These are phyloP conservation scores for Trichophyton equinum DNA, from an alignment of 2,329 filamentous ascomycete species.

Conservation along the genomic window DNA sequence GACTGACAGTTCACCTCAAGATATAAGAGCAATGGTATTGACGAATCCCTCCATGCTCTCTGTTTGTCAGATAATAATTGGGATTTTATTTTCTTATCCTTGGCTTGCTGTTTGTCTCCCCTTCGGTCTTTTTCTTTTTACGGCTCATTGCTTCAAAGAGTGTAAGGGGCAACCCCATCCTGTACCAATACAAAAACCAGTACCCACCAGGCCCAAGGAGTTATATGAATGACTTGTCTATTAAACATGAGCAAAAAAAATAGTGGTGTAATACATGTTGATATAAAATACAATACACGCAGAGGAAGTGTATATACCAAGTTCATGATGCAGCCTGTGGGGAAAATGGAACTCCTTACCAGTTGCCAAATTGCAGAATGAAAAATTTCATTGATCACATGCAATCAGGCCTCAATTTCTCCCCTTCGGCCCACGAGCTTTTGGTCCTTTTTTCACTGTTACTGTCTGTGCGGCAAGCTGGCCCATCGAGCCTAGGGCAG, in stretches of 20 bases:
- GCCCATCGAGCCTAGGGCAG: conserved; percentile 11
- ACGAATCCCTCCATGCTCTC: neutral
- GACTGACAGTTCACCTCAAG: neutral
- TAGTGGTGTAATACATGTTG: neutral
- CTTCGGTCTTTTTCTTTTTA: neutral
- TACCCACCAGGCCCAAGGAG: neutral
- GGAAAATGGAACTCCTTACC: neutral
- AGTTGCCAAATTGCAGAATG: neutral
- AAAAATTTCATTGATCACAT: neutral
- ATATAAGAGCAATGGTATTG: neutral
- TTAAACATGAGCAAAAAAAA: neutral
- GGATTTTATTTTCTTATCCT: neutral
- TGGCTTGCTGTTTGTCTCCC: neutral
- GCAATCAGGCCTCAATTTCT: neutral
- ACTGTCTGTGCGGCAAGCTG: neutral
- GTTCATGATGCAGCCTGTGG: neutral
- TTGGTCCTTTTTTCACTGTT: neutral
- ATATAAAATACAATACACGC: conserved; percentile 4
- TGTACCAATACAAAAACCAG: neutral
- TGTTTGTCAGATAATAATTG: neutral
- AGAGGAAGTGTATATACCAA: neutral
- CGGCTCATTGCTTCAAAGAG: neutral
- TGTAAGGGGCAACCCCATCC: neutral
- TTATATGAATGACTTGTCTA: neutral
- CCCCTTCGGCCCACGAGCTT: neutral